These are phyloP conservation scores for Torulaspora globosa DNA, from an alignment of 1,139 yeast species.

Conservation along the genomic window DNA sequence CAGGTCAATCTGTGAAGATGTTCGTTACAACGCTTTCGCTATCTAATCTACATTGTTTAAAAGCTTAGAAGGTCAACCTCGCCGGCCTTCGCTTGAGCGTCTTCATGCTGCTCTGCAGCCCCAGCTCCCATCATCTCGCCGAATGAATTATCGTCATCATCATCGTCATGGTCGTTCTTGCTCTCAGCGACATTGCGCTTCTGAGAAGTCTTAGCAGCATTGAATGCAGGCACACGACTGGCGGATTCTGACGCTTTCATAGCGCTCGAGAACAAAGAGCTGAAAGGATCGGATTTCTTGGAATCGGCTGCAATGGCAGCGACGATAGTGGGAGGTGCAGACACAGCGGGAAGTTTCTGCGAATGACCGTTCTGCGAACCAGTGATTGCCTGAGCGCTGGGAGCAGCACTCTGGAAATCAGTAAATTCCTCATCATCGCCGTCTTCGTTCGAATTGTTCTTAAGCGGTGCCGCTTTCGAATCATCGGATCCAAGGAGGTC, in stretches of 20 bases:
- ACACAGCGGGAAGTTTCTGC: constrained; percentile 10
- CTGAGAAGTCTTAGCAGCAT: neutral
- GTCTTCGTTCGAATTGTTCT: constrained; percentile 30
- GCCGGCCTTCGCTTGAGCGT: constrained; percentile 29
- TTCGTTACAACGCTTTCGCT: neutral
- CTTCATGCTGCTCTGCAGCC: constrained; percentile 16
- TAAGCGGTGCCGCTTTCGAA: constrained; percentile 14
- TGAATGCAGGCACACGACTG: neutral
- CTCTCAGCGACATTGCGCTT: constrained; percentile 7
- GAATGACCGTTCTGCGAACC: constrained; percentile 16
- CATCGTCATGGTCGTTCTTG: constrained; percentile 14
- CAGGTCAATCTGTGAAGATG: neutral
- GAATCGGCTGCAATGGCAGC: constrained; percentile 38
- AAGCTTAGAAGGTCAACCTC: constrained; percentile 47
- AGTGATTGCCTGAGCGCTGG: constrained; percentile 26
- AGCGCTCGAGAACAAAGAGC: constrained; percentile 73
- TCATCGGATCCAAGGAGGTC: constrained; percentile 56
- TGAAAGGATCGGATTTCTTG: constrained; percentile 67
- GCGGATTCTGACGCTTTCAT: constrained; percentile 39
- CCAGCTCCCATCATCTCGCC: constrained; percentile 33
- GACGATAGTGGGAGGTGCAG: constrained; percentile 26
- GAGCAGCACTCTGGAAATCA: constrained; percentile 84
- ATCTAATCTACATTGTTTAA: constrained; percentile 20
- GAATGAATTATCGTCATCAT: constrained; percentile 32
- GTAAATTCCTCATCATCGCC: constrained; percentile 89